phyloP scores from a whole-genome alignment of 495 filamentous ascomycete species.

The Podospora pseudopauciseta region DNA sequence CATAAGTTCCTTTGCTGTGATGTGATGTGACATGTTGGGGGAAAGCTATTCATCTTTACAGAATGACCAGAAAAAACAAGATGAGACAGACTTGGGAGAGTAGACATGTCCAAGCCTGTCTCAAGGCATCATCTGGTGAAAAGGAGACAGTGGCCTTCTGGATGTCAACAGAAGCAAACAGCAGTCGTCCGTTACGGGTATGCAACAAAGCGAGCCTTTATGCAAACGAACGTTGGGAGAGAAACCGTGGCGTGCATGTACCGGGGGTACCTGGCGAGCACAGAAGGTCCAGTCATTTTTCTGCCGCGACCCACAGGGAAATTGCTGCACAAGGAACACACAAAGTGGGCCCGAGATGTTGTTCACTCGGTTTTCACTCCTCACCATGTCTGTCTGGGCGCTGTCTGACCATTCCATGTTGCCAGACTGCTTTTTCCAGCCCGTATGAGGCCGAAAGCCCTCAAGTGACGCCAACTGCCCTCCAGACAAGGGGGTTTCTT shows the following conservation, averaged over 20 bases:
- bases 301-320: conserved; percentile 5
- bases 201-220: conserved; percentile 1
- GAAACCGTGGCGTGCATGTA: background rate
- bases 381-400: background rate
- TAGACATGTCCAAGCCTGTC: no score
- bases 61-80: no score
- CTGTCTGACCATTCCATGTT: conserved; percentile 10
- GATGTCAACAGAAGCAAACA: background rate
- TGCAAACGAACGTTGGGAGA: background rate
- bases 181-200: background rate
- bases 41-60: no score
- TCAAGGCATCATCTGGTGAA: no score
- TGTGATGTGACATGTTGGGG: background rate
- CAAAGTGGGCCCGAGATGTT: conserved; percentile 1
- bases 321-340: conserved; percentile 4
- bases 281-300: background rate
- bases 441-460: background rate
- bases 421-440: background rate
- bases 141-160: background rate
- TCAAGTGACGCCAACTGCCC: background rate
- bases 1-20: background rate
- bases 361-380: background rate
- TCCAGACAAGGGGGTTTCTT: background rate
- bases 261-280: background rate
- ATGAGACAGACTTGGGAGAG: no score